Percentiles rank a stretch among this genome's conserved stretches.
phyloP scores from a whole-genome alignment of 768 basidiomycete species.

The Macrolepiota albuminosa region DNA sequence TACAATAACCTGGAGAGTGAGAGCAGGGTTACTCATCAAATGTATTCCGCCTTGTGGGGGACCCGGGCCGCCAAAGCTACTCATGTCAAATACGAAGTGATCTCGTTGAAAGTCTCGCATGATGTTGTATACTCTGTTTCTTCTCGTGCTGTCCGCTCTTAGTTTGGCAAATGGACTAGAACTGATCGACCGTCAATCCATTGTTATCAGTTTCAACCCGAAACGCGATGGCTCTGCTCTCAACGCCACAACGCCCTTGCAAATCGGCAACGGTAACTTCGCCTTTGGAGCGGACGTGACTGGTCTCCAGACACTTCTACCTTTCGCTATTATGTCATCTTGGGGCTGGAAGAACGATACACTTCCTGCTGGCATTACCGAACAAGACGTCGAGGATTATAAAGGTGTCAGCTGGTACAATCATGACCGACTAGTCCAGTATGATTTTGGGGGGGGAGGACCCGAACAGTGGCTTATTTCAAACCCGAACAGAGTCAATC shows the following conservation, averaged over 20 bases:
- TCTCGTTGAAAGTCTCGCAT: not conserved
- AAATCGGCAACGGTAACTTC: conserved; percentile 59
- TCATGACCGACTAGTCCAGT: conserved; percentile 45
- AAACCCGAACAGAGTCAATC: conserved; percentile 54
- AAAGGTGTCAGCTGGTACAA: conserved; percentile 46
- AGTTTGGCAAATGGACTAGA: not conserved
- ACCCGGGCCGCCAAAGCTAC: not conserved
- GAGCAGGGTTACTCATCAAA: not conserved
- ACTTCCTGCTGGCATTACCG: conserved; percentile 37
- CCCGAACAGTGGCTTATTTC: conserved; percentile 53
- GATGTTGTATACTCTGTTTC: not conserved
- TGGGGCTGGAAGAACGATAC: conserved; percentile 64
- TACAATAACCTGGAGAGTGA: not conserved
- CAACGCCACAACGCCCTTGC: conserved; percentile 41
- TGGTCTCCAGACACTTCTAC: conserved; percentile 52
- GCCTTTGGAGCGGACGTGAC: conserved; percentile 57
- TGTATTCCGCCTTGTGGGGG: not conserved
- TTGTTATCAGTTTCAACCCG: conserved; percentile 49
- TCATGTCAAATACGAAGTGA: not conserved
- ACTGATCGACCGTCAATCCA: conserved; percentile 35
- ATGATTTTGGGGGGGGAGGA: conserved; percentile 46
- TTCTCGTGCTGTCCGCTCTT: not conserved
- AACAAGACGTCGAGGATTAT: conserved; percentile 41
- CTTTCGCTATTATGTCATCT: conserved; percentile 50
- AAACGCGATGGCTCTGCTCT: conserved; percentile 39